A percentile compares a stretch with the other conserved stretches of the same genome.
phyloP scores from a whole-genome alignment of 345 rosid genomes.

The Murraya paniculata region DNA sequence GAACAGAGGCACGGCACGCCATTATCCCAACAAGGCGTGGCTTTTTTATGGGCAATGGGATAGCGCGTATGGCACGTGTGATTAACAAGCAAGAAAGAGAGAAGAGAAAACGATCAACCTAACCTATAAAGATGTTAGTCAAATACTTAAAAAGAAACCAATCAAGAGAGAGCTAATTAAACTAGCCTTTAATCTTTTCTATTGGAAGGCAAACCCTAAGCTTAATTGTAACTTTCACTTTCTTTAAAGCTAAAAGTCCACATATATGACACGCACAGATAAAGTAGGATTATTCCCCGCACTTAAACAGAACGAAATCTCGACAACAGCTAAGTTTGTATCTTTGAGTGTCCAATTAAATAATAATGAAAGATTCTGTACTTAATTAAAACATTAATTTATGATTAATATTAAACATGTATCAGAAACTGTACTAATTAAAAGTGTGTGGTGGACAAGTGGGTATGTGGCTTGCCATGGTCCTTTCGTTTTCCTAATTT shows the following conservation, averaged over 20 bases:
- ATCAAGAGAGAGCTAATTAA: background rate
- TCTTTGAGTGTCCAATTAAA: conserved; percentile 16
- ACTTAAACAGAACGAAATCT: conserved; percentile 34
- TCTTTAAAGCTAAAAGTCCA: conserved; percentile 32
- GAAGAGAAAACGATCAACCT: background rate
- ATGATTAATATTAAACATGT: conserved; percentile 27
- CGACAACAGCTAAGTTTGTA: conserved; percentile 39
- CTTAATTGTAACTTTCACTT: conserved; percentile 17
- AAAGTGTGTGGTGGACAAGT: conserved; percentile 35
- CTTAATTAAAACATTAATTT: conserved; percentile 30
- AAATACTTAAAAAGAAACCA: conserved; percentile 23
- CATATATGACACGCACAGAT: conserved; percentile 1
- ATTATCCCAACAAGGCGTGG: background rate
- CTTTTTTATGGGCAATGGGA: background rate
- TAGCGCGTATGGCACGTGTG: background rate
- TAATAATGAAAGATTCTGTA: conserved; percentile 39
- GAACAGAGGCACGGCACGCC: background rate
- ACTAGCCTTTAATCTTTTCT: conserved; percentile 5
- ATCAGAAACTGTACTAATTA: conserved; percentile 4
- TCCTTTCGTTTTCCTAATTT: conserved; percentile 13
- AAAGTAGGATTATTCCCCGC: conserved; percentile 30
- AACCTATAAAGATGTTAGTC: conserved; percentile 16
- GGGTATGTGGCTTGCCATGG: conserved; percentile 25
- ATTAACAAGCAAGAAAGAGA: background rate
- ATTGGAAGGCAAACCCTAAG: conserved; percentile 32